phyloP scores from a whole-genome alignment of 2,329 filamentous ascomycete species.

The Fusarium palustre region DNA sequence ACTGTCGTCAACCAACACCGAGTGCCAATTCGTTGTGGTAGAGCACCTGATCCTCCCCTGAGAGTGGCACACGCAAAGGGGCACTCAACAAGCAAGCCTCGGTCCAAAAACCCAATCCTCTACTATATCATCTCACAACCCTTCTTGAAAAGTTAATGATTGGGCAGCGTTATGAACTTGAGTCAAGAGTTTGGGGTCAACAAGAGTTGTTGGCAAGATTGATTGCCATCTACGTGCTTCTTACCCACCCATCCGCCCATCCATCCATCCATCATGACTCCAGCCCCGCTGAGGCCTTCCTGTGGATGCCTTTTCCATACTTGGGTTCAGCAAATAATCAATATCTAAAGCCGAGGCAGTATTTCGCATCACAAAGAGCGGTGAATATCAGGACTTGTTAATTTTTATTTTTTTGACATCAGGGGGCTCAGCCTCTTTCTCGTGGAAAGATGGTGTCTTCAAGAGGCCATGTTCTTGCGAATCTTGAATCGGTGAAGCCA shows the following conservation, averaged over 20 bases:
- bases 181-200: not conserved
- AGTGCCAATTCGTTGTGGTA: not conserved
- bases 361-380: conserved; percentile 20
- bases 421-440: conserved; percentile 21
- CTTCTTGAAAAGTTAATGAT: not conserved
- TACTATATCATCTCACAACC: not conserved
- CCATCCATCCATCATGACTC: conserved; percentile 18
- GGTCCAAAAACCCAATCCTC: not conserved
- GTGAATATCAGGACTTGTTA: conserved; percentile 7
- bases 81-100: not conserved
- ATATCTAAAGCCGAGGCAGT: conserved; percentile 1
- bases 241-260: conserved; percentile 26
- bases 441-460: conserved; percentile 4
- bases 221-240: not conserved
- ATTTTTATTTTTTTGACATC: conserved; percentile 9
- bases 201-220: not conserved
- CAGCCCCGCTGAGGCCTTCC: conserved; percentile 32
- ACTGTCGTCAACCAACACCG: not conserved
- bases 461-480: conserved; percentile 2
- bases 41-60: not conserved
- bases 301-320: conserved; percentile 26
- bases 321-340: conserved; percentile 13
- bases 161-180: not conserved
- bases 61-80: not conserved
- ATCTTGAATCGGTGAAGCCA: conserved; percentile 25